Percentiles rank a stretch among this genome's conserved stretches.
Conservation (phyloP, 106 monocot genomes). For the Dendrobium catenatum region DNA sequence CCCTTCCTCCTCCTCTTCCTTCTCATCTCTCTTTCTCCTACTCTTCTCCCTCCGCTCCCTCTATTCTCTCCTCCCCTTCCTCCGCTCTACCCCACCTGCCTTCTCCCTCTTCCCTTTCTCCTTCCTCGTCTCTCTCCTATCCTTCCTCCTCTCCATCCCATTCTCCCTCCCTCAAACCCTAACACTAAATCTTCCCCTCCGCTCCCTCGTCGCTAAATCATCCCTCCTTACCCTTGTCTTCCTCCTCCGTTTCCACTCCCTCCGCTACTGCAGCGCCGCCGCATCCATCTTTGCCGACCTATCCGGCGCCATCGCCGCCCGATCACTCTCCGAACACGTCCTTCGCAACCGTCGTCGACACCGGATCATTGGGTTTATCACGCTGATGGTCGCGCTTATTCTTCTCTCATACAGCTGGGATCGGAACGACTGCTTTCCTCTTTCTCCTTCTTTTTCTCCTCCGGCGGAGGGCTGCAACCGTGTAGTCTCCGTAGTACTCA, state of each 20-base stretch:
- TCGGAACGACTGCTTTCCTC: conserved; percentile 25
- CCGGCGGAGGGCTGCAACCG: conserved; percentile 32
- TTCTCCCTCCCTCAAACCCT: conserved; percentile 8
- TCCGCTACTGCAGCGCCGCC: conserved; percentile 14
- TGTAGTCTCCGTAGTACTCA: conserved; percentile 37
- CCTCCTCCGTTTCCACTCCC: conserved; percentile 11
- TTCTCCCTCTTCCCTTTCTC: conserved; percentile 8
- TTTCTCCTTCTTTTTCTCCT: background rate
- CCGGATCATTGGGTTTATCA: conserved; percentile 26
- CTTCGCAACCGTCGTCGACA: conserved; percentile 30
- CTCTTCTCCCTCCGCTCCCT: conserved; percentile 20
- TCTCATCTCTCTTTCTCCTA: conserved; percentile 18
- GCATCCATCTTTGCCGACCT: conserved; percentile 14
- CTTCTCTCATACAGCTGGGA: conserved; percentile 43
- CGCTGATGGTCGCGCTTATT: conserved; percentile 24
- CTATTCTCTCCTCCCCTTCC: conserved; percentile 12
- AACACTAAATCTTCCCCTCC: conserved; percentile 17
- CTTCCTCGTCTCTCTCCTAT: conserved; percentile 12
- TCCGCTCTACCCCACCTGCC: conserved; percentile 12
- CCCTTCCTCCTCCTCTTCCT: conserved; percentile 26
- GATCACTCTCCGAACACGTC: conserved; percentile 25
- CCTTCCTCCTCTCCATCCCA: conserved; percentile 7
- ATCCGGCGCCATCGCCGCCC: conserved; percentile 26
- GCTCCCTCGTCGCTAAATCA: conserved; percentile 26
- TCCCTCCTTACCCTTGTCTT: conserved; percentile 10